Evolutionary conservation across 805 yeast genomes (phyloP), one percentile per base, ranked within the genome.

Genomic region (Starmerella vaccinii): DNA sequence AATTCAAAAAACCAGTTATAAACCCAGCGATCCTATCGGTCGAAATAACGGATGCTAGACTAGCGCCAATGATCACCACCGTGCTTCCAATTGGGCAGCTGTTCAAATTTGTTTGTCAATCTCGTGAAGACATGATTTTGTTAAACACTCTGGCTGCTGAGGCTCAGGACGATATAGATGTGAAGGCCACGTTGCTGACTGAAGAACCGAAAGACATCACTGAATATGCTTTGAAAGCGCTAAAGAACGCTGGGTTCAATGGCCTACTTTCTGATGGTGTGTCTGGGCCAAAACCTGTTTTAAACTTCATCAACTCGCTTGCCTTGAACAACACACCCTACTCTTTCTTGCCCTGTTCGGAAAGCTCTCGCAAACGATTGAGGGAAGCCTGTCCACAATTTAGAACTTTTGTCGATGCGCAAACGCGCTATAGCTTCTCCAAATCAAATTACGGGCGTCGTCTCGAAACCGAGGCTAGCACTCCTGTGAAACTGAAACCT

Each of bases 1-100:
- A 15, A 5, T 69, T 80, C 46, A 61, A 65, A 43, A 66, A 66
- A 0, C 63, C 65, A 12, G 76, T 84, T 49, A 77, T 71, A 51
- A 94, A 84, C 60, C 94, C 95, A 1, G 89, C 97, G 0, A 65
- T 81, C 8, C 68, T 87, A 24, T 72, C 83, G 0, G 71, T 90
- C 21, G 71, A 76, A 4, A 76, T 81, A 0, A 71, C 69, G 1
- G 75, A 80, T 51, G 63, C 66, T 9, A 57, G 63, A 9, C 75
- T 73, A 58, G 81, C 84, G 0, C 69, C 73, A 9, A 77, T 75
- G 50, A 63, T 87, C 47, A 84, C 80, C 46, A 71, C 75, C 45
- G 70, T 78, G 6, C 72, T 84, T 7, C 79, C 76, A 46, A 65
- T 66, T 40, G 71, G 72, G 47, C 75, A 83, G 16, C 65, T 78